These are phyloP conservation scores for Neonectria ditissima DNA, from an alignment of 2,329 filamentous ascomycete genomes.

Conservation along the genomic window DNA sequence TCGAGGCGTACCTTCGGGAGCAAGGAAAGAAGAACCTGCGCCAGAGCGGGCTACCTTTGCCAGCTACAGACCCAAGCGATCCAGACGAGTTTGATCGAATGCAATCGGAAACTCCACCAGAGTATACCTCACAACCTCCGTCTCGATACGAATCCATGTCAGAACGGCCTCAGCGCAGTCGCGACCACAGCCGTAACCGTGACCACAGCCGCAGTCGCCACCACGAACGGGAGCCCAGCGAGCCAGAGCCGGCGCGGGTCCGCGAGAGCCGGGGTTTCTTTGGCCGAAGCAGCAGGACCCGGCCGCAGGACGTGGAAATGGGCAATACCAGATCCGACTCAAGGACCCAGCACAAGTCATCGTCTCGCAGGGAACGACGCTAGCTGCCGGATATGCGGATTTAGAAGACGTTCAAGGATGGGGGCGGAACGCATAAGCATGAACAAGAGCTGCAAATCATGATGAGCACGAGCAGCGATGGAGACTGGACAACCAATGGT, in stretches of 20 bases:
- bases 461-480: slow-evolving; percentile 8
- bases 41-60: slow-evolving; percentile 59
- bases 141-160: slow-evolving; percentile 42
- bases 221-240: slow-evolving; percentile 35
- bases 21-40: slow-evolving; percentile 71
- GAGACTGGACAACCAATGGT: not conserved
- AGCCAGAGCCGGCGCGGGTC: slow-evolving; percentile 47
- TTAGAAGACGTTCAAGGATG: slow-evolving; percentile 21
- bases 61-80: slow-evolving; percentile 64
- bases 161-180: slow-evolving; percentile 34
- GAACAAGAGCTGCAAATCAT: not conserved
- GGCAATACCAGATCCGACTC: slow-evolving; percentile 36
- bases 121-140: slow-evolving; percentile 44
- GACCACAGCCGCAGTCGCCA: not conserved
- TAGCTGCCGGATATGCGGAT: slow-evolving; percentile 34
- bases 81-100: slow-evolving; percentile 62
- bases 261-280: slow-evolving; percentile 45
- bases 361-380: slow-evolving; percentile 37
- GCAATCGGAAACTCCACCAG: slow-evolving; percentile 43
- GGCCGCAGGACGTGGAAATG: slow-evolving; percentile 48
- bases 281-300: slow-evolving; percentile 45
- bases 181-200: slow-evolving; percentile 13
- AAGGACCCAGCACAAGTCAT: slow-evolving; percentile 34
- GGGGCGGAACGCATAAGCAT: not conserved
- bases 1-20: slow-evolving; percentile 76